phyloP scores from a whole-genome alignment of 2,329 filamentous ascomycete species.

The Diaporthe sp. region DNA sequence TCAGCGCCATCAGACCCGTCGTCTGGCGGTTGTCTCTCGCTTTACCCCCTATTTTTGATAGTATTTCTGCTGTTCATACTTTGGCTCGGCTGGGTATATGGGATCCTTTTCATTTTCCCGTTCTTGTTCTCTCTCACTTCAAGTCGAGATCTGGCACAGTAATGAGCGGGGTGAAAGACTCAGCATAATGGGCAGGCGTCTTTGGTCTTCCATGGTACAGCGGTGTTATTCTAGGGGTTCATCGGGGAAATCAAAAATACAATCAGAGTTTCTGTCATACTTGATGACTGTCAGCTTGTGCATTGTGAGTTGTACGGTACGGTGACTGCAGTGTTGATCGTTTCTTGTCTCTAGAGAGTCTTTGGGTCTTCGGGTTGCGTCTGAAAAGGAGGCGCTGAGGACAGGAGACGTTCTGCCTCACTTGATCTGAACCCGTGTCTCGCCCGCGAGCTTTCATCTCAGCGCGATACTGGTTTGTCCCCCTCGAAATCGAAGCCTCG shows the following conservation, averaged over 20 bases:
- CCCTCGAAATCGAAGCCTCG: conserved; percentile 25
- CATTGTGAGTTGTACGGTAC: background rate
- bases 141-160: conserved; percentile 23
- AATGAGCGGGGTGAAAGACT: conserved; percentile 29
- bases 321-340: background rate
- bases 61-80: conserved; percentile 27
- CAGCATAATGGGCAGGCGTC: conserved; percentile 25
- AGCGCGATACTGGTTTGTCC: background rate
- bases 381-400: background rate
- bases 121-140: background rate
- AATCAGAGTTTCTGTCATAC: background rate
- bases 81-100: conserved; percentile 30
- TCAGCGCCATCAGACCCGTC: conserved; percentile 3
- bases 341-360: background rate
- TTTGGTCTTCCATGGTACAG: conserved; percentile 16
- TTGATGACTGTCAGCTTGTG: background rate
- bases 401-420: background rate
- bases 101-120: background rate
- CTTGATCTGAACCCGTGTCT: background rate
- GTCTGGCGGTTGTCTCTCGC: conserved; percentile 7
- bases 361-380: too few species aligned
- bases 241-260: conserved; percentile 16
- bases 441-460: background rate
- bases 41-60: conserved; percentile 8
- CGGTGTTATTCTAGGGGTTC: conserved; percentile 1